Conservation (phyloP, 1,139 yeast genomes). For the Lodderomyces orthopsilosis region DNA sequence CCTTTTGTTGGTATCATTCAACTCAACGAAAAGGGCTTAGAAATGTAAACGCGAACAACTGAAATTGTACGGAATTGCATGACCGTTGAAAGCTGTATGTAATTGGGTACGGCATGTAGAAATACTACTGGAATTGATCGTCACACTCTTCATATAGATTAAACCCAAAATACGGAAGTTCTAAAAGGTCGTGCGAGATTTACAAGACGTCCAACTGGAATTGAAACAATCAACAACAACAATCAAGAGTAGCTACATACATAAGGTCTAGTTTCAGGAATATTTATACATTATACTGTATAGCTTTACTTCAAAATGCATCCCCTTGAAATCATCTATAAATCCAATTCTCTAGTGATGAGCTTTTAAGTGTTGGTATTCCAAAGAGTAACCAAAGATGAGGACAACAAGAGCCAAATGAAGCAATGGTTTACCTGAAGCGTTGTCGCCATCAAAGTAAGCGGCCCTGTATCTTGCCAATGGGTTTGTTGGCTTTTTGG, state of each 20-base stretch:
- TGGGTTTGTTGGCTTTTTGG: slow-evolving; percentile 67
- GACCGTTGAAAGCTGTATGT: no score
- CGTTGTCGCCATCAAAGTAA: slow-evolving; percentile 75
- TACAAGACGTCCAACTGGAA: background rate
- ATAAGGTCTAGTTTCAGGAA: background rate
- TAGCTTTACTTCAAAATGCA: background rate
- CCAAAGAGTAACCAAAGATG: slow-evolving; percentile 84
- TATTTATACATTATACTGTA: background rate
- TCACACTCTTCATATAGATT: no score
- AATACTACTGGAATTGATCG: no score
- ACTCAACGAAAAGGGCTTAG: background rate
- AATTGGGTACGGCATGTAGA: background rate
- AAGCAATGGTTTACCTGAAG: slow-evolving; percentile 76
- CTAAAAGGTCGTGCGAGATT: slow-evolving; percentile 1
- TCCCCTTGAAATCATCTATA: background rate
- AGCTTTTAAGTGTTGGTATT: slow-evolving; percentile 74
- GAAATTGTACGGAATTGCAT: background rate
- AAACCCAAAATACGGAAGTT: background rate
- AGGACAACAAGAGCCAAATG: slow-evolving; percentile 74
- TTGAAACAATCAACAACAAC: background rate
- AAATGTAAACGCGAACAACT: background rate
- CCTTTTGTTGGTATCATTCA: background rate
- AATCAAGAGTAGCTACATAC: background rate
- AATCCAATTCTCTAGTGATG: slow-evolving; percentile 28
- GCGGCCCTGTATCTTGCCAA: slow-evolving; percentile 76